A percentile compares a stretch with the other conserved stretches of the same genome.
phyloP scores from a whole-genome alignment of 2,329 filamentous ascomycete genomes.

The Aureobasidium uvarum region DNA sequence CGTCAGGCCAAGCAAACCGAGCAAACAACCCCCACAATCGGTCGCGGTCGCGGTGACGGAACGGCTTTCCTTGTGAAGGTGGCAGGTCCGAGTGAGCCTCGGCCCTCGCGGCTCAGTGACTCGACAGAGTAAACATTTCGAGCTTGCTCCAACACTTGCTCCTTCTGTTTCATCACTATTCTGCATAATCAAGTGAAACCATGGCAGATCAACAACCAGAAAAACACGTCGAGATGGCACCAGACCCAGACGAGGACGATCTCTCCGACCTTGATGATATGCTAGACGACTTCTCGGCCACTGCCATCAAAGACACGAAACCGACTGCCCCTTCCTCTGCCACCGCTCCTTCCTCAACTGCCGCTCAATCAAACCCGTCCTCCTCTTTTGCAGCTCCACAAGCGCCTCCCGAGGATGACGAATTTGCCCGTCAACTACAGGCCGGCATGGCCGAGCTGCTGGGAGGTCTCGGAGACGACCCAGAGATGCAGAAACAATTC shows the following conservation, averaged over 20 bases:
- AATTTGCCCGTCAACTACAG: slow-evolving; percentile 83
- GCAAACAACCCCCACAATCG: background rate
- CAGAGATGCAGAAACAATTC: slow-evolving; percentile 74
- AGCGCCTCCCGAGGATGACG: slow-evolving; percentile 58
- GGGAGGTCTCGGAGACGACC: slow-evolving; percentile 60
- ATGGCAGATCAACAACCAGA: slow-evolving; percentile 35
- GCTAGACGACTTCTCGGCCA: slow-evolving; percentile 81
- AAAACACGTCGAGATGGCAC: slow-evolving; percentile 41
- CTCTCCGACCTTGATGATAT: slow-evolving; percentile 87
- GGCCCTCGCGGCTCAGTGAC: background rate
- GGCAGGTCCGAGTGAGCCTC: slow-evolving; percentile 12
- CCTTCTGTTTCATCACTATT: background rate
- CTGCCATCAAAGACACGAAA: slow-evolving; percentile 55
- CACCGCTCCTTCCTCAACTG: background rate
- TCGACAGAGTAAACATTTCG: background rate
- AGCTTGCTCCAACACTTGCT: background rate
- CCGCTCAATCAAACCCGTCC: slow-evolving; percentile 34
- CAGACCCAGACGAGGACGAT: slow-evolving; percentile 91
- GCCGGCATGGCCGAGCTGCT: slow-evolving; percentile 84
- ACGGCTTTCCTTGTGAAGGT: background rate
- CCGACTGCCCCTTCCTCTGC: slow-evolving; percentile 35
- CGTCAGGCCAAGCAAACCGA: background rate
- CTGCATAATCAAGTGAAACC: background rate
- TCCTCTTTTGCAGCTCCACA: slow-evolving; percentile 32
- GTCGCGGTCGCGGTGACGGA: background rate